Conservation (phyloP, 2,329 filamentous ascomycete genomes). For the Malbranchea zuffiana region DNA sequence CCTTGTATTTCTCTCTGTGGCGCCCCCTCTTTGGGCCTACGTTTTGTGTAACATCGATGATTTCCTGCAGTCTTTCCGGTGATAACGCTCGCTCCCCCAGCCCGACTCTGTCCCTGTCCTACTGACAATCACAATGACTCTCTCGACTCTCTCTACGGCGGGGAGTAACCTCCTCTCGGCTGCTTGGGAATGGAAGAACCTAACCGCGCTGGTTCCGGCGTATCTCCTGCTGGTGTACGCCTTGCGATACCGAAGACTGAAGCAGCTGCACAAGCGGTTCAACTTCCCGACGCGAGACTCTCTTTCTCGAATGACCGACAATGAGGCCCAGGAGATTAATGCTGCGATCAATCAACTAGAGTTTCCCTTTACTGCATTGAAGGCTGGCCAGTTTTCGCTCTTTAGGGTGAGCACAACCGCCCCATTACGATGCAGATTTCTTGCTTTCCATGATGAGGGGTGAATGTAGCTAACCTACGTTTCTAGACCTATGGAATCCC, state of each 20-base stretch:
- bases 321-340: conserved; percentile 44
- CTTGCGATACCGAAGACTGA: conserved; percentile 32
- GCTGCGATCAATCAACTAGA: conserved; percentile 39
- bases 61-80: too few species aligned
- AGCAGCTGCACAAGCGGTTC: conserved; percentile 32
- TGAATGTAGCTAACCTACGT: neutral
- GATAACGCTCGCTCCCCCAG: too few species aligned
- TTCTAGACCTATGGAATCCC: conserved; percentile 47
- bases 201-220: conserved; percentile 1
- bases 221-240: conserved; percentile 27
- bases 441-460: neutral
- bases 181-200: neutral
- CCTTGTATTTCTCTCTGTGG: too few species aligned
- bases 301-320: conserved; percentile 43
- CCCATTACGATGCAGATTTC: neutral
- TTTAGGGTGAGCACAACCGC: conserved; percentile 38
- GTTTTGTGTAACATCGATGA: too few species aligned
- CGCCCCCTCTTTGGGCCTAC: too few species aligned
- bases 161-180: conserved; percentile 2
- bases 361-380: conserved; percentile 44
- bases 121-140: conserved; percentile 3
- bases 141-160: conserved; percentile 1
- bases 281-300: conserved; percentile 37
- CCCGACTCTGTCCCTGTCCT: too few species aligned
- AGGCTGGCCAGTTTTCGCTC: conserved; percentile 47